A percentile compares a stretch with the other conserved stretches of the same genome.
Evolutionary conservation across 306 rosid species (phyloP).

Genomic region (Prunus dulcis): DNA sequence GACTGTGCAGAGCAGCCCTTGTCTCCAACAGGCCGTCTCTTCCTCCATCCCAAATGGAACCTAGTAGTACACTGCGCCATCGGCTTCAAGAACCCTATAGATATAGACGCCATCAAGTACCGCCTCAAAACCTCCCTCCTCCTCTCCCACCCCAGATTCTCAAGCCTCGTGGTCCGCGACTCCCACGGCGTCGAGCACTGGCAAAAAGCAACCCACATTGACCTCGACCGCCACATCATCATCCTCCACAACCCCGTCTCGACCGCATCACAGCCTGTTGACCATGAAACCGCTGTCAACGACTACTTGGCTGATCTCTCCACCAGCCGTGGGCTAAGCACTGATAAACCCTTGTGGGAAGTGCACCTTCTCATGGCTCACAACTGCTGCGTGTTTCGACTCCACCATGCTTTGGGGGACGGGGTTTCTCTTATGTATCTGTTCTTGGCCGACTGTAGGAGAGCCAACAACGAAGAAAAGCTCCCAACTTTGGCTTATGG

Average conservation of each 20-base stretch:
- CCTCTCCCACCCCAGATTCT: slow-evolving; percentile 60
- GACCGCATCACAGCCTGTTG: background rate
- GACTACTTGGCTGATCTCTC: slow-evolving; percentile 53
- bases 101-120: background rate
- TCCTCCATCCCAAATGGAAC: background rate
- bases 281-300: slow-evolving; percentile 43
- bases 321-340: slow-evolving; percentile 3
- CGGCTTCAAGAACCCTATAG: background rate
- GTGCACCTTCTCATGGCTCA: slow-evolving; percentile 61
- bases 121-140: background rate
- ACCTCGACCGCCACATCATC: slow-evolving; percentile 47
- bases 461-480: slow-evolving; percentile 27
- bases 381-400: slow-evolving; percentile 51
- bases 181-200: slow-evolving; percentile 57
- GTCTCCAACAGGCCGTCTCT: background rate
- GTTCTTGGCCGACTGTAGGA: slow-evolving; percentile 58
- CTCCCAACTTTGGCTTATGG: slow-evolving; percentile 33
- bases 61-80: background rate
- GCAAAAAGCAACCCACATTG: slow-evolving; percentile 46
- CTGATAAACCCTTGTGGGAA: slow-evolving; percentile 84
- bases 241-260: slow-evolving; percentile 25
- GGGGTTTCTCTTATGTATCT: slow-evolving; percentile 80
- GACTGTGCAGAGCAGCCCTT: background rate
- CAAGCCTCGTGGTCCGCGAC: slow-evolving; percentile 63
- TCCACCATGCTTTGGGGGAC: slow-evolving; percentile 81